A percentile compares a stretch with the other conserved stretches of the same genome.
Conservation (phyloP, 768 basidiomycete genomes). For the Hygrocybe punicea region DNA sequence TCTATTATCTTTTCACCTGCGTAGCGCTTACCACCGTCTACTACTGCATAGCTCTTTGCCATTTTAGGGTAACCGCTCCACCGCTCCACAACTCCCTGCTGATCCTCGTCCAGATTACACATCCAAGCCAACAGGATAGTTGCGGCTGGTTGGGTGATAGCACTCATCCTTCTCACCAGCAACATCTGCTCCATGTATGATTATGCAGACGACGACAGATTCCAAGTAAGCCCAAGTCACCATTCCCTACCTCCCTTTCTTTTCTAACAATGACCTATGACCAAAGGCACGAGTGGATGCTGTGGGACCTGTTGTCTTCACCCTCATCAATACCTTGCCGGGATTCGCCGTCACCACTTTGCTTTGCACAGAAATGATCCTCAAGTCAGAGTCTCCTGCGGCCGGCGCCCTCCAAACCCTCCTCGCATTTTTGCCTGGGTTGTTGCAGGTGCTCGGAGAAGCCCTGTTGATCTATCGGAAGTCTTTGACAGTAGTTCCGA, state of each 20-base stretch:
- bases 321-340: neutral
- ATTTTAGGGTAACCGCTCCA: neutral
- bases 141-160: neutral
- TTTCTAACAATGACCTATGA: neutral
- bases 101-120: neutral
- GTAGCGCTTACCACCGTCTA: neutral
- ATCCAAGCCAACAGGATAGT: neutral
- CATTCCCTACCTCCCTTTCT: neutral
- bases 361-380: neutral
- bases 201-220: neutral
- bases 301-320: neutral
- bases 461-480: neutral
- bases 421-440: neutral
- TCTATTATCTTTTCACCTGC: neutral
- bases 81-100: neutral
- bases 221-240: neutral
- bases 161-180: neutral
- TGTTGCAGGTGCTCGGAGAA: neutral
- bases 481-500: neutral
- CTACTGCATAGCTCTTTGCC: neutral
- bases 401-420: neutral
- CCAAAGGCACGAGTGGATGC: neutral
- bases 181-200: neutral
- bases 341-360: neutral
- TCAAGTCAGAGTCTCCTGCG: neutral